Percentiles rank a stretch among this genome's conserved stretches.
These are phyloP conservation scores for Cordyceps fumosorosea DNA, from an alignment of 2,329 filamentous ascomycete genomes.

Conservation along the genomic window DNA sequence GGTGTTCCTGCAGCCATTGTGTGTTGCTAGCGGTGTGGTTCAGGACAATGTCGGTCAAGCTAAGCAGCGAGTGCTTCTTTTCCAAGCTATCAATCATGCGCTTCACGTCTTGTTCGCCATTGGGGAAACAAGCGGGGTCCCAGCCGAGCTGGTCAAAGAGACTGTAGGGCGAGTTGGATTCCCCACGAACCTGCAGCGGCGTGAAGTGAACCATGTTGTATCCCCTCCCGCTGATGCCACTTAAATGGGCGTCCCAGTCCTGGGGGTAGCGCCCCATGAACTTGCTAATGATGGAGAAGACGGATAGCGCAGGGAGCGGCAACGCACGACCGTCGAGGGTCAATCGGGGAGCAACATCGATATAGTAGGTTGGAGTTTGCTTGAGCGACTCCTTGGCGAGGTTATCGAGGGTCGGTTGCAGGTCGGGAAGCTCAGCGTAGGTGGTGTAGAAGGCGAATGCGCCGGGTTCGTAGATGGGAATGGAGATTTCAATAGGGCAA, in stretches of 20 bases:
- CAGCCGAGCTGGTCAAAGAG: conserved; percentile 87
- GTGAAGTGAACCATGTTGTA: conserved; percentile 99
- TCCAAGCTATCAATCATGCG: conserved; percentile 76
- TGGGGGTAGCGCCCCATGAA: conserved; percentile 91
- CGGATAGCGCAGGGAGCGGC: conserved; percentile 78
- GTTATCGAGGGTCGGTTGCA: conserved; percentile 24
- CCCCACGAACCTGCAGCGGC: conserved; percentile 79
- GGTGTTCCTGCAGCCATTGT: conserved; percentile 88
- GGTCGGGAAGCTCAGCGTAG: conserved; percentile 78
- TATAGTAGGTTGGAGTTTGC: conserved; percentile 75
- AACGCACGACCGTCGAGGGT: conserved; percentile 66
- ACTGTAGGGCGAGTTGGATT: conserved; percentile 95
- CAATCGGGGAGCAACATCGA: conserved; percentile 83
- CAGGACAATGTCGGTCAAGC: conserved; percentile 92
- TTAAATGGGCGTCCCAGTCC: conserved; percentile 85
- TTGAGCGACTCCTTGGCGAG: conserved; percentile 40
- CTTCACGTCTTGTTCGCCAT: conserved; percentile 75
- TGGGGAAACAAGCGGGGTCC: conserved; percentile 74
- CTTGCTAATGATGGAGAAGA: conserved; percentile 94
- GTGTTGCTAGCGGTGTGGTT: conserved; percentile 98
- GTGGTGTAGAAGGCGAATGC: conserved; percentile 94
- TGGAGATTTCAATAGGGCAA: conserved; percentile 79
- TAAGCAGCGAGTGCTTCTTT: conserved; percentile 74
- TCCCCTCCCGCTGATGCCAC: conserved; percentile 79
- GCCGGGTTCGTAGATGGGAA: conserved; percentile 75